Conservation (phyloP, 1,284 basidiomycete genomes). For the Apiotrichum domesticum region DNA sequence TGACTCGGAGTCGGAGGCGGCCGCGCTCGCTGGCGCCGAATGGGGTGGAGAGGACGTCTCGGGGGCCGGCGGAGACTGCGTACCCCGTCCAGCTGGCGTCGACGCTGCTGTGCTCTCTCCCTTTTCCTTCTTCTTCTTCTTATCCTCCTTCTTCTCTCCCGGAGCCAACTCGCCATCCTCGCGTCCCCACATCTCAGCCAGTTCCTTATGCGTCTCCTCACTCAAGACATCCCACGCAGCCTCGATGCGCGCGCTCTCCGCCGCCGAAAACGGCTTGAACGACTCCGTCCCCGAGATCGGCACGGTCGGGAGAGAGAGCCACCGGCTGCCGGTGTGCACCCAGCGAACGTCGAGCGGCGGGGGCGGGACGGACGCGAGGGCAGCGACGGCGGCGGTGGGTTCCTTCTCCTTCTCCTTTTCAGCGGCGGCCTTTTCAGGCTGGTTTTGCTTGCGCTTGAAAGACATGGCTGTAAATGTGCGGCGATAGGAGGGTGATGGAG, state of each 20-base stretch:
- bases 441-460: too few relatives aligned
- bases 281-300: conserved; percentile 39
- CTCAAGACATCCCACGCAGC: conserved; percentile 50
- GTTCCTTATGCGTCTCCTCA: conserved; percentile 11
- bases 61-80: background rate
- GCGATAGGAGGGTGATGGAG: too few relatives aligned
- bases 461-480: too few relatives aligned
- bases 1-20: background rate
- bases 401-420: too few relatives aligned
- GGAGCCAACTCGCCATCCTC: conserved; percentile 27
- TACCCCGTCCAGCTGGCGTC: background rate
- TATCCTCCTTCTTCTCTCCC: conserved; percentile 53
- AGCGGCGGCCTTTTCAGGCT: too few relatives aligned
- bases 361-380: background rate
- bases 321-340: conserved; percentile 46
- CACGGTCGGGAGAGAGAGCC: conserved; percentile 41
- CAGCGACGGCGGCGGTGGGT: too few relatives aligned
- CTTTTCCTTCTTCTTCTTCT: conserved; percentile 8
- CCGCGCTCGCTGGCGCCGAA: background rate
- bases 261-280: conserved; percentile 55
- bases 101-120: conserved; percentile 1
- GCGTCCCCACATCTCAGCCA: conserved; percentile 24
- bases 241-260: conserved; percentile 41
- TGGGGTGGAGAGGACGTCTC: background rate
- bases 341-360: conserved; percentile 38